Base-by-base conservation (phyloP, 768 basidiomycete genomes). In the Trametes punicea region DNA sequence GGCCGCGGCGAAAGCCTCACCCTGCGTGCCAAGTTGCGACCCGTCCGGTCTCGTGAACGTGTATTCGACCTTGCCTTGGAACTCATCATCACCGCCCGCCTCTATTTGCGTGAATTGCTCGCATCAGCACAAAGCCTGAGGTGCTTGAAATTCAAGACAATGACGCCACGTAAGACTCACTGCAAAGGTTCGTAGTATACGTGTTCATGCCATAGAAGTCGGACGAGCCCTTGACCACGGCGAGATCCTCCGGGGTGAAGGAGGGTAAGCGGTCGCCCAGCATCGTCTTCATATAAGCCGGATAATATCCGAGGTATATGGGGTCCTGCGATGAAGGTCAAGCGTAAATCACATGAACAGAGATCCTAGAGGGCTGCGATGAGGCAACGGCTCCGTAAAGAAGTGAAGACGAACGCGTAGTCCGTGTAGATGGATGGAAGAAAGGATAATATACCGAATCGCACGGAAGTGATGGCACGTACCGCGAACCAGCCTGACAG, bases 121-220 rank as follows among this genome's bases (percentile, higher is more conserved):
- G 41, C 42, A 1, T 16, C 10, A 18, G n/a, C 15, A 38, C 33
- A 16, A 16, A 4, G 21, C 46, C 11, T 38, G 49, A 7, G 5
- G 8, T 8, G 15, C 34, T 5, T 5, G 34, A 10, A 21, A 30
- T n/a, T n/a, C 20, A 18, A 25, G 21, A 11, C 23, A 20, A 34
- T 4, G 36, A 36, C 27, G 23, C 30, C n/a, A n/a, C n/a, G n/a
- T n/a, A n/a, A 23, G 4, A 67, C 68, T 44, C 49, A 71, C 69
- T 69, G 64, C 68, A 68, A 38, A 87, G 77, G 65, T 85, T 83
- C 21, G 84, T 86, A 10, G 85, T 85, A 68, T 87, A 87, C 2
- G 85, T 85, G 69, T 87, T 87, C 83, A 87, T 87, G 53, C 84
- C 85, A 64, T 85, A 86, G 68, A 87, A 87, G 63, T 85, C 86